Evolutionary conservation across 2,329 filamentous ascomycete species (phyloP), one percentile per base, ranked within the genome.

Genomic region (Dendryphion nanum): DNA sequence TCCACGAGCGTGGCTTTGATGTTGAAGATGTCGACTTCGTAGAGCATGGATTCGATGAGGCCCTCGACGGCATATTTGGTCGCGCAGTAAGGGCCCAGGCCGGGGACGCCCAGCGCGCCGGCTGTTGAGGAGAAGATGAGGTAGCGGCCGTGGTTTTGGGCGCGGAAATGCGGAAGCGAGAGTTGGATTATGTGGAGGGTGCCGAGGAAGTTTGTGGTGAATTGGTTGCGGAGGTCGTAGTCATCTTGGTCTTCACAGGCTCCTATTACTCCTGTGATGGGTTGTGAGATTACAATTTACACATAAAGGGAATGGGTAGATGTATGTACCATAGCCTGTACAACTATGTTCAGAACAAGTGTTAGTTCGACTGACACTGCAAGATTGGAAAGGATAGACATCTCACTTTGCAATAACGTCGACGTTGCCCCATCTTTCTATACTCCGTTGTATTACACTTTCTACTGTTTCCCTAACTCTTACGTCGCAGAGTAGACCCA

Each of bases 51-150:
- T 67, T 98, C 93, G 52, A 97, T 89, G 37, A 98, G 73, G 0
- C 91, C 93, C 62, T 98, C 93, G 4, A 95, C 89, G 0, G 93
- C 93, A 67, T 96, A 97, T 64, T 97, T 98, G 13, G 89, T 95
- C 1, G 93, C 93, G 66, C 91, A 97, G 61, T 95, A 97, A 0
- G 91, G 91, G 0, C 91, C 91, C 5, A 97, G 69, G 0, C 93
- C 93, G 0, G 93, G 93, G 0, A 97, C 89, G 2, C 91, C 93
- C n/a, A 96, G 76, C 0, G 91, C 88, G 4, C 93, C 93, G 20
- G 86, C 86, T 1, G 89, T 96, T 6, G 86, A 93, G 59, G 89
- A 95, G 69, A 97, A 96, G 47, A 97, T 95, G 35, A 97, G 75
- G 64, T 96, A 97, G 19, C 90, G 80, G 1, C 93, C 93, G 18